Evolutionary conservation across 148 eudicot species (phyloP).

Genomic region (Diospyros kaki): DNA sequence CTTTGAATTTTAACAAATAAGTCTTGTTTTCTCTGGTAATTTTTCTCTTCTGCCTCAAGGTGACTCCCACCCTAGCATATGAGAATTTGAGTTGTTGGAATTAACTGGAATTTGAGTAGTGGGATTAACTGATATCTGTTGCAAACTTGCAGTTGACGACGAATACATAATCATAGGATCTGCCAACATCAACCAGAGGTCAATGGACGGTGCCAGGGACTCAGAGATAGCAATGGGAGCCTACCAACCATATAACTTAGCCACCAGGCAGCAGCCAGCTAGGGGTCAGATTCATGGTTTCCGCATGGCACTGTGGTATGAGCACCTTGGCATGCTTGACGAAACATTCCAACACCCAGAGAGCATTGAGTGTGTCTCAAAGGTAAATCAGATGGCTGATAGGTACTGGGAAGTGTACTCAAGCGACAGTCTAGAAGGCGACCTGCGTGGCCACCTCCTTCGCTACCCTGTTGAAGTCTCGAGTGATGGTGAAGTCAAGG

Average conservation of each 20-base stretch:
- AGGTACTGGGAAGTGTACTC: slow-evolving; percentile 71
- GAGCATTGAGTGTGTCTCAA: slow-evolving; percentile 43
- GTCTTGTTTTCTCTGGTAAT: background rate
- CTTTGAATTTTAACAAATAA: background rate
- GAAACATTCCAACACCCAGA: slow-evolving; percentile 53
- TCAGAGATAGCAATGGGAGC: slow-evolving; percentile 85
- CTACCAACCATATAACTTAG: slow-evolving; percentile 64
- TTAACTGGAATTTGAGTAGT: background rate
- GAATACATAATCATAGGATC: slow-evolving; percentile 80
- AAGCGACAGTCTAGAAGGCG: slow-evolving; percentile 49
- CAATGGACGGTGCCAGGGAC: slow-evolving; percentile 82
- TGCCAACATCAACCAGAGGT: slow-evolving; percentile 85
- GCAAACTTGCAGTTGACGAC: slow-evolving; percentile 54
- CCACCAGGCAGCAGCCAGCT: slow-evolving; percentile 48
- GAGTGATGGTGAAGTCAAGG: slow-evolving; percentile 57
- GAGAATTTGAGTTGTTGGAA: background rate
- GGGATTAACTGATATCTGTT: background rate
- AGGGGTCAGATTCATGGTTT: slow-evolving; percentile 74
- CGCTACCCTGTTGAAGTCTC: slow-evolving; percentile 67
- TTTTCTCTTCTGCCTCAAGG: background rate
- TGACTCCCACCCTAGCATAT: background rate
- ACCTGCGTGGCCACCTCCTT: slow-evolving; percentile 79
- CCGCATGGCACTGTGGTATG: slow-evolving; percentile 82
- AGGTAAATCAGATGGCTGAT: slow-evolving; percentile 57
- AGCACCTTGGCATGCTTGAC: slow-evolving; percentile 81